Conservation (phyloP, 768 basidiomycete species). For the Lactarius akahatsu region DNA sequence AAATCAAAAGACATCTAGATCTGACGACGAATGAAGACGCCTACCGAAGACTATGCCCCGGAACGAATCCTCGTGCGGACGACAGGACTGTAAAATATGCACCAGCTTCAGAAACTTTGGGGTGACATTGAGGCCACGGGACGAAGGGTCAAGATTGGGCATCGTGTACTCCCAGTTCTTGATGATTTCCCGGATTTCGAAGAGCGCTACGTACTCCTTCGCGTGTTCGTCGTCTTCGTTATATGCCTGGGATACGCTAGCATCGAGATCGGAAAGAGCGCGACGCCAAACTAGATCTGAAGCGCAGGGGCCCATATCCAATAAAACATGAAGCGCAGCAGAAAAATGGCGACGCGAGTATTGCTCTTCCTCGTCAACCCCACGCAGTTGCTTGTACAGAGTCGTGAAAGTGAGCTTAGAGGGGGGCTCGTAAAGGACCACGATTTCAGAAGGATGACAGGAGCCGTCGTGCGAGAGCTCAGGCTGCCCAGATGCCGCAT, state of each 20-base stretch:
- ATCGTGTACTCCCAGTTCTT: constrained; percentile 63
- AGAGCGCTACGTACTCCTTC: constrained; percentile 34
- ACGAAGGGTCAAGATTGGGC: constrained; percentile 59
- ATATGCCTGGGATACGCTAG: constrained; percentile 22
- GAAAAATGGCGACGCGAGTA: constrained; percentile 46
- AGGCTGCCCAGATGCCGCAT: not conserved
- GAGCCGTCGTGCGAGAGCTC: constrained; percentile 4
- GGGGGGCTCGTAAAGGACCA: constrained; percentile 52
- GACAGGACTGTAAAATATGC: constrained; percentile 56
- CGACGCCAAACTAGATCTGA: constrained; percentile 69
- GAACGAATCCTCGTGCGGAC: constrained; percentile 54
- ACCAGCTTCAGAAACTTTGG: constrained; percentile 64
- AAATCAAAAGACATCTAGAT: not conserved
- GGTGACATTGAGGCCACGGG: constrained; percentile 63
- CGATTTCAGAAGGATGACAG: constrained; percentile 45
- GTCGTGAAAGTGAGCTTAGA: constrained; percentile 39
- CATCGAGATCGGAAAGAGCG: constrained; percentile 44
- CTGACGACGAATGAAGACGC: constrained; percentile 17
- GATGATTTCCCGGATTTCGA: constrained; percentile 41
- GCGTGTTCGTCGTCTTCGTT: constrained; percentile 40
- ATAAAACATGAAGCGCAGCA: constrained; percentile 46
- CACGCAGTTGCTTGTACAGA: constrained; percentile 49
- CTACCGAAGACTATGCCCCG: constrained; percentile 66
- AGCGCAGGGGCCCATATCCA: constrained; percentile 65
- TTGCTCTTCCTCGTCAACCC: constrained; percentile 42